Base-by-base conservation (phyloP, 1,139 yeast genomes). In the Taphrina sp. region DNA sequence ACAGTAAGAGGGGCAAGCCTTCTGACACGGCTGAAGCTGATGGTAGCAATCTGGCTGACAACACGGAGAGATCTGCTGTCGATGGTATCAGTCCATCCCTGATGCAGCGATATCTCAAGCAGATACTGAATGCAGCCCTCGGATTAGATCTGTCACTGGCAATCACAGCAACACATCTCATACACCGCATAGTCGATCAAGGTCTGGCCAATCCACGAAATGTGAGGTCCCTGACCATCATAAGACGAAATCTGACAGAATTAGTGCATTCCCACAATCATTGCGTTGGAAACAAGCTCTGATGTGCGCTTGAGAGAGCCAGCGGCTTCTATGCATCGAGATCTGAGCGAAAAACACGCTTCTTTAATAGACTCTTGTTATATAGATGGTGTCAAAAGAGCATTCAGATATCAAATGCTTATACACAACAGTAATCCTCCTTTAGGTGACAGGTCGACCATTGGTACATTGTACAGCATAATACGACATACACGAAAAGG, bases 141-240 rank as follows among this genome's bases (percentile, higher is more conserved):
- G 66, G 69, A 1, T 76, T 76, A 17, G 76, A 78, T 38, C 73
- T 74, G 0, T 71, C 70, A 3, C 69, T 70, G 39, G 77, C 87
- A 0, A 65, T 70, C 39, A 64, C 74, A 2, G 80, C 85, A 1
- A 74, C 83, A 5, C 72, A 75, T 36, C 79, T 82, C 61, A 65
- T 86, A 36, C 79, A 75, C 56, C 67, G 78, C 44, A 76, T 83
- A 23, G 74, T 83, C 2, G 74, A 74, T 29, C 73, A 80, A 52
- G 95, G 95, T 0, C 82, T 79, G 67, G 85, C 84, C 0, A 86
- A 84, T 64, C 95, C 95, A 1, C 78, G 83, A 57, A 49, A 52
- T 10, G 61, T 58, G 47, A n/a, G n/a, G n/a, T n/a, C n/a, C n/a
- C n/a, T n/a, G n/a, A n/a, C n/a, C n/a, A n/a, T n/a, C n/a, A n/a